Base-by-base conservation (phyloP, 805 yeast species). In the Kockiozyma suomiensis region DNA sequence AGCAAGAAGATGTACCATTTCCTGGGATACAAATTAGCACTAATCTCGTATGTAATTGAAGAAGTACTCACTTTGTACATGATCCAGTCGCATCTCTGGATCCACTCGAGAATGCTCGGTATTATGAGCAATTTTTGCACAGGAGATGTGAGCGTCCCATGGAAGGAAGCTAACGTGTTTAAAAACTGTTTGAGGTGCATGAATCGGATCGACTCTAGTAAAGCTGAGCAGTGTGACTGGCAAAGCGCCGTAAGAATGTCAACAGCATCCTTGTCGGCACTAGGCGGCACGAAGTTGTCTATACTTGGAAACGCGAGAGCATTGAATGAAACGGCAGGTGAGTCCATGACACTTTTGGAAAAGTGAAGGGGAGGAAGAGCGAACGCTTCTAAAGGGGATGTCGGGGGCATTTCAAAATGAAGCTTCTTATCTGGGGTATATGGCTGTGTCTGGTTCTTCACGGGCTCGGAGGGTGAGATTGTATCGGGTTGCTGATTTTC, bases 141-240 rank as follows among this genome's bases (percentile, higher is more conserved):
- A 2, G 88, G 87, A 0, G 83, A 77, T 0, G 91, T 83, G 55
- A 89, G 77, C 0, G 83, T 77, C 78, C 78, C 73, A 57, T 76
- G 81, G 71, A 84, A 88, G 7, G 82, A 75, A 7, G 77, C 70
- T 50, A 88, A 72, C 28, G 81, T 73, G n/a, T 80, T 74, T 54
- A 85, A 79, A 35, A 90, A 73, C 67, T 82, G 82, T 60, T 82
- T 83, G 59, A 86, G 72, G 58, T 86, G 88, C 84, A 89, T 81
- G 69, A 78, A 85, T 62, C 92, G 77, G 58, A 90, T 74, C 50
- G 83, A 79, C 62, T 87, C 90, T 61, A 87, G 84, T 33, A 88
- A 73, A 4, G 85, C 73, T 40, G 81, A 81, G 68, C 90, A 86
- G 70, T 87, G 86, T 7, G 84, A 79, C 59, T 79, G 81, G 74